Evolutionary conservation across 1,139 yeast species (phyloP), one percentile per base, ranked within the genome.

Genomic region (Blastobotrys elegans): DNA sequence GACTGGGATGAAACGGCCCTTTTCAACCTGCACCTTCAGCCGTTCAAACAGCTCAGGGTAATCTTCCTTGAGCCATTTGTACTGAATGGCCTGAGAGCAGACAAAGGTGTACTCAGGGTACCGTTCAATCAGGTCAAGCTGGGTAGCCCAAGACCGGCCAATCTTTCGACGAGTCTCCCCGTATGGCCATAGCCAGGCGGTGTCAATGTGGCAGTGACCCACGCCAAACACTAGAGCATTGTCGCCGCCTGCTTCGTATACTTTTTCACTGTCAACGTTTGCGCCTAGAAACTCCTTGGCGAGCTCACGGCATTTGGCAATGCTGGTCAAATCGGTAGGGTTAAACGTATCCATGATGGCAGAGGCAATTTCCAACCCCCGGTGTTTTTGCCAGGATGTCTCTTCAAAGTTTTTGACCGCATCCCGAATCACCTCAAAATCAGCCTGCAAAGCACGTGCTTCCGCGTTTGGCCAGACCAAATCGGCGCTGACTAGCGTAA

Each of bases 171-270:
- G 82, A 0, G 96, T 86, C 65, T 90, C 96, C 3, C 95, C 96
- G 71, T 84, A 89, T 13, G 96, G 96, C 97, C 97, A 90, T 53
- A 85, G 73, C 96, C 96, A 87, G 18, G 96, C 96, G 22, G 97
- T 89, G 62, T 90, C 97, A 58, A 89, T 90, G 65, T 90, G 97
- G 63, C 97, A 90, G 63, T 89, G 85, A 42, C 97, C 97, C 52
- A 90, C 75, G 3, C 86, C 95, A 62, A 71, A 83, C 8, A 88
- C 95, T 33, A 69, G 64, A 38, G 55, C 35, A 10, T 46, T 43
- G 8, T 41, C 40, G 17, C 30, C 38, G 14, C 27, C 21, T 13
- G 26, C 35, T 14, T 27, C 24, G 40, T 39, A 80, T 0, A 89
- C 96, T 17, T 74, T 74, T 13, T 75, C 77, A 2, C 83, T 72